These are phyloP conservation scores for Osmanthus fragrans DNA, from an alignment of 257 asterid species.

Conservation along the genomic window DNA sequence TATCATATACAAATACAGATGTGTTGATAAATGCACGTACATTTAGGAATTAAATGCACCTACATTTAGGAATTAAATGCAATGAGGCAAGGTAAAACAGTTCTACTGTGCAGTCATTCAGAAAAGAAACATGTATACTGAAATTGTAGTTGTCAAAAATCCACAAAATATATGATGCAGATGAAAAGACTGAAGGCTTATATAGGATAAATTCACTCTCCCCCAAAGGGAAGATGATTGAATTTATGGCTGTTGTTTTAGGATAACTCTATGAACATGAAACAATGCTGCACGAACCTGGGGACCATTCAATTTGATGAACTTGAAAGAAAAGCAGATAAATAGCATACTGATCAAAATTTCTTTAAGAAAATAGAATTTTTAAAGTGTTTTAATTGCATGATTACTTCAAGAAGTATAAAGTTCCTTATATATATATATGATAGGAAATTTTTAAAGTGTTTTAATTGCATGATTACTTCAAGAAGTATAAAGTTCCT, in stretches of 20 bases:
- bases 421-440: not conserved
- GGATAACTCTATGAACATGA: not conserved
- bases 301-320: not conserved
- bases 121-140: too few species aligned
- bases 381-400: too few species aligned
- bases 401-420: not conserved
- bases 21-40: not conserved
- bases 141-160: too few species aligned
- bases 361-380: slow-evolving; percentile 10
- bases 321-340: not conserved
- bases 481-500: not conserved
- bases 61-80: not conserved
- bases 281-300: not conserved
- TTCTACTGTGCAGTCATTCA: too few species aligned
- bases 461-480: not conserved
- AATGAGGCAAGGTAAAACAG: too few species aligned
- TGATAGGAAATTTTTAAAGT: not conserved
- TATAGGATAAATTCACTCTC: not conserved
- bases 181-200: too few species aligned
- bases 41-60: not conserved
- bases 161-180: too few species aligned
- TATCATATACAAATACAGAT: not conserved
- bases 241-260: not conserved
- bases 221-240: not conserved
- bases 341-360: not conserved